A percentile compares a stretch with the other conserved stretches of the same genome.
phyloP scores from a whole-genome alignment of 75 land plant species.

The Gnetum montanum region DNA sequence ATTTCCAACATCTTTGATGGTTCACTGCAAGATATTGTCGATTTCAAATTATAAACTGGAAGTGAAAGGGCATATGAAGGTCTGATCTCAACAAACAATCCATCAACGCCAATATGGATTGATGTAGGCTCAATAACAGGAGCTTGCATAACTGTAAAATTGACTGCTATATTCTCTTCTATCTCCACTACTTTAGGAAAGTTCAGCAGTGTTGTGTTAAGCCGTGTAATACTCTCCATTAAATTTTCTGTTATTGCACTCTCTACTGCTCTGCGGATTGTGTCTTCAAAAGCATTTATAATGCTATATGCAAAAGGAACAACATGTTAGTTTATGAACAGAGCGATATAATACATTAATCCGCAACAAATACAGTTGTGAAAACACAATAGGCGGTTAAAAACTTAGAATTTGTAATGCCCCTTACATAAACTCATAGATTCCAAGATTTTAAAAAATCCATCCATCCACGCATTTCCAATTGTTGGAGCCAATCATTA shows the following conservation, averaged over 20 bases:
- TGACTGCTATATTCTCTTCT: constrained; percentile 37
- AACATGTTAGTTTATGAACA: neutral
- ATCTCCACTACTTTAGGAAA: constrained; percentile 52
- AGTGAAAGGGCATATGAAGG: neutral
- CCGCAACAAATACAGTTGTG: too few species aligned
- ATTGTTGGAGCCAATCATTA: too few species aligned
- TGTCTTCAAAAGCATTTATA: constrained; percentile 56
- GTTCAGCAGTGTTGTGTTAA: constrained; percentile 43
- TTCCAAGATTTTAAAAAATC: too few species aligned
- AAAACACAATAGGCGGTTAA: too few species aligned
- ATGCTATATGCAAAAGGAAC: constrained; percentile 30
- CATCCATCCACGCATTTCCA: too few species aligned
- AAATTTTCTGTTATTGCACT: constrained; percentile 42
- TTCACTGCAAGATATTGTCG: constrained; percentile 25
- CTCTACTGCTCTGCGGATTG: constrained; percentile 63
- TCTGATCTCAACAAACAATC: constrained; percentile 30
- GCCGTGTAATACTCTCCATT: constrained; percentile 28
- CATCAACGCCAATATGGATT: constrained; percentile 63
- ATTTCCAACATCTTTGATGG: constrained; percentile 62
- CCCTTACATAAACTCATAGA: too few species aligned
- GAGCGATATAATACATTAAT: neutral
- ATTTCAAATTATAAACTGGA: constrained; percentile 3
- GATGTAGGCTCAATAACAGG: constrained; percentile 43
- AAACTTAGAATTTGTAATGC: too few species aligned
- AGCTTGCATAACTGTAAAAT: constrained; percentile 57